Evolutionary conservation across 306 rosid genomes (phyloP).

Genomic region (Spatholobus suberectus): DNA sequence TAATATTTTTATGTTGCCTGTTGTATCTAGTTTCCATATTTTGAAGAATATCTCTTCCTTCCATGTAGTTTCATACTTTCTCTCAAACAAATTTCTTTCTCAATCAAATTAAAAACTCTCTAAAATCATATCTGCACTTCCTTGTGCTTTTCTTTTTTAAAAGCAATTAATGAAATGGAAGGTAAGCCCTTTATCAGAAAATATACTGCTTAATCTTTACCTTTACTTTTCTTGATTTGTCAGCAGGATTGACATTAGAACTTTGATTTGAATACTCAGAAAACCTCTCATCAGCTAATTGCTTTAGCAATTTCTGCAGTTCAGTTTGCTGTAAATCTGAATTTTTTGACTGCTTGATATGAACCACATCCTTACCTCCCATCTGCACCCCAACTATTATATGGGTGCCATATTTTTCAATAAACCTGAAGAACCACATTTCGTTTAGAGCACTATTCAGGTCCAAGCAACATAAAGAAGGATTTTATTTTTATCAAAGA

Average conservation of each 20-base stretch:
- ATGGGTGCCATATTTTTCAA: conserved; percentile 90
- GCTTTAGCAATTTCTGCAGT: conserved; percentile 75
- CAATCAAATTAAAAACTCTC: not conserved
- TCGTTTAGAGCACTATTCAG: conserved; percentile 26
- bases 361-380: conserved; percentile 94
- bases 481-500: not conserved
- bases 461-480: conserved; percentile 22
- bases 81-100: conserved; percentile 4
- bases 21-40: not conserved
- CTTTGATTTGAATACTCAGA: conserved; percentile 50
- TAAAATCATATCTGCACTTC: not conserved
- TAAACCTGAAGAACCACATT: conserved; percentile 71
- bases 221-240: conserved; percentile 56
- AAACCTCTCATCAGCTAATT: conserved; percentile 79
- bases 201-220: conserved; percentile 41
- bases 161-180: not conserved
- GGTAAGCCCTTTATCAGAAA: not conserved
- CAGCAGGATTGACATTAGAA: conserved; percentile 43
- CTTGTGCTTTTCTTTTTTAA: not conserved
- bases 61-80: not conserved
- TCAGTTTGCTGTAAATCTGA: conserved; percentile 67
- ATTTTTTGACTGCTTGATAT: conserved; percentile 68
- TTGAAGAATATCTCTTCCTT: not conserved
- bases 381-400: conserved; percentile 88
- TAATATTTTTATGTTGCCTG: not conserved